Percentiles rank a stretch among this genome's conserved stretches.
Evolutionary conservation across 306 rosid genomes (phyloP).

Genomic region (Luffa aegyptiaca): DNA sequence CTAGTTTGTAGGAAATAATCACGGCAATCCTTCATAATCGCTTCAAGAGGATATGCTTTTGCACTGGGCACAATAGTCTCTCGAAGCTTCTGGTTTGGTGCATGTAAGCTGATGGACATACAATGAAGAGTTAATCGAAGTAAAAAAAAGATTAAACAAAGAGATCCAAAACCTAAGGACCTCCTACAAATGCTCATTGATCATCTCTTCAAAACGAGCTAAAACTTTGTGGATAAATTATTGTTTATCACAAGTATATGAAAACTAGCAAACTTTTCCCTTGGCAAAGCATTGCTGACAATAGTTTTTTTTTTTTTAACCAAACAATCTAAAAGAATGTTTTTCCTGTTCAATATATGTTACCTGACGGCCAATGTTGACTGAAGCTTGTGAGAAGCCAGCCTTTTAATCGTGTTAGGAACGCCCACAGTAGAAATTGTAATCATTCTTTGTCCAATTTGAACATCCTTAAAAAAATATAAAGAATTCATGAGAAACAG

Average conservation of each 20-base stretch:
- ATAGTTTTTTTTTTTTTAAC: not conserved
- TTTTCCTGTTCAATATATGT: not conserved
- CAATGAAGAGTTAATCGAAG: constrained; percentile 6
- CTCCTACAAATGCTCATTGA: not conserved
- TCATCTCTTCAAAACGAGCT: not conserved
- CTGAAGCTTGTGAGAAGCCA: constrained; percentile 94
- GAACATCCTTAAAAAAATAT: constrained; percentile 43
- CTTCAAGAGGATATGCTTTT: constrained; percentile 80
- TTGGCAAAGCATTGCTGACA: not conserved
- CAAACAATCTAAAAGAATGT: not conserved
- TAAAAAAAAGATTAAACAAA: not conserved
- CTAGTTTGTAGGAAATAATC: constrained; percentile 62
- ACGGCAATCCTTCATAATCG: constrained; percentile 75
- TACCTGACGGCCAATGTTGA: constrained; percentile 98
- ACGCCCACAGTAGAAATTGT: constrained; percentile 96
- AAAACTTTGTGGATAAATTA: not conserved
- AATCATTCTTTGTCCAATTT: constrained; percentile 98
- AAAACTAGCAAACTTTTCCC: not conserved
- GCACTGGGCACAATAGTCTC: constrained; percentile 95
- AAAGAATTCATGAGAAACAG: constrained; percentile 4
- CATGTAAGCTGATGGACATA: constrained; percentile 61
- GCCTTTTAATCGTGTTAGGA: constrained; percentile 81
- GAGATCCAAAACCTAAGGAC: not conserved
- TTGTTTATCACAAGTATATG: not conserved
- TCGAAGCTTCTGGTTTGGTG: constrained; percentile 94